Evolutionary conservation across 1,139 yeast genomes (phyloP), one percentile per base, ranked within the genome.

Genomic region (Scheffersomyces quercinus): DNA sequence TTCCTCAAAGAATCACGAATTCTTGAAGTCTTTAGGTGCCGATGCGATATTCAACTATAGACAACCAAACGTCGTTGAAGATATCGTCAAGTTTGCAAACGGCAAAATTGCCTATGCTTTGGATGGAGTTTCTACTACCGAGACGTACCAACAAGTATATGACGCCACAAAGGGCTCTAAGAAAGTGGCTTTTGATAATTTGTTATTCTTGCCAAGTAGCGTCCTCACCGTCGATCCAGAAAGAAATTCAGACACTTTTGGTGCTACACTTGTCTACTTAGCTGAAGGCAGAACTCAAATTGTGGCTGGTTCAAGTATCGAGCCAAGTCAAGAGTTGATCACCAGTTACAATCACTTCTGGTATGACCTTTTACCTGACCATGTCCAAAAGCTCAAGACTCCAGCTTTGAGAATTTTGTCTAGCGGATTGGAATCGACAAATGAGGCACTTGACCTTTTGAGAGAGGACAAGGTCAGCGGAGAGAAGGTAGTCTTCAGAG

Each of bases 1-100:
- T 2, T 62, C 77, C 29, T 39, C 43, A 9, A 60, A 56, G 29
- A 71, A 81, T 56, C 67, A 66, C 45, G 70, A 64, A 8, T 58
- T 58, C 40, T 60, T 82, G 50, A 71, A 68, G 51, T 45, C 60
- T 0, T 51, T 77, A 11, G 93, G 91, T 48, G 89, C 88, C 15
- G 85, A 81, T 52, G 64, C 64, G 13, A 66, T 73, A 6, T 73
- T 82, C 52, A 88, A 85, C 60, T 85, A 85, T 60, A 75, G 72
- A 40, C 85, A 81, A 48, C 47, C 61, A 0, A 77, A 80, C 52
- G 84, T 77, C 41, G 62, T 77, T 41, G 74, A 69, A 12, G 72
- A 80, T 53, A 77, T 85, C 48, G 70, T 64, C 48, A 50, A 59
- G 29, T 55, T 57, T n/a, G 72, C 72, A 8, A 60, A 65, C 3